Evolutionary conservation across 1,139 yeast genomes (phyloP).

Genomic region (Yamadazyma blattariae): DNA sequence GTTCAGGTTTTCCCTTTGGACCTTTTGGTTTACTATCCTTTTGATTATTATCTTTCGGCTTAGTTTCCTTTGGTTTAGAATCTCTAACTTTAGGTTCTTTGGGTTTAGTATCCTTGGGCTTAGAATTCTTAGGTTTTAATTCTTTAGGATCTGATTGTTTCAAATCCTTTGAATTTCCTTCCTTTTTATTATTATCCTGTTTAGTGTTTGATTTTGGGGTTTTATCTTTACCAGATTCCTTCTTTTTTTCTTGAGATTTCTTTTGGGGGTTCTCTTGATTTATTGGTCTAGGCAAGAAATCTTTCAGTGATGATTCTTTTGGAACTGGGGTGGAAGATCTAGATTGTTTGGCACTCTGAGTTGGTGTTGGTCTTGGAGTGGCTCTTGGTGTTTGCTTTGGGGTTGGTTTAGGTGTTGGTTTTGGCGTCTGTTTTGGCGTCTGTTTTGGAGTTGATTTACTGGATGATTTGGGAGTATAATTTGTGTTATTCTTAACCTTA

Average conservation of each 20-base stretch:
- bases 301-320: neutral
- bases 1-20: neutral
- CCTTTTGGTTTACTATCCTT: neutral
- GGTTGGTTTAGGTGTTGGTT: neutral
- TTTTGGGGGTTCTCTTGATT: neutral
- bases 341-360: slow-evolving; percentile 4
- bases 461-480: too few species aligned
- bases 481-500: too few species aligned
- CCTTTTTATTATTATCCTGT: neutral
- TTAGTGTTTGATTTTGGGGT: neutral
- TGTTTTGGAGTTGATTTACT: neutral
- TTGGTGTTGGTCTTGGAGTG: slow-evolving; percentile 1
- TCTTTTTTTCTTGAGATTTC: neutral
- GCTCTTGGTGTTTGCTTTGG: neutral
- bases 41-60: slow-evolving; percentile 2
- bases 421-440: neutral
- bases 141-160: neutral
- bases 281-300: neutral
- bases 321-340: slow-evolving; percentile 5
- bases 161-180: neutral
- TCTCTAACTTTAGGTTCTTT: neutral
- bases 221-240: too few species aligned
- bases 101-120: neutral
- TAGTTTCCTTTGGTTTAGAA: slow-evolving; percentile 1
- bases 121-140: neutral